phyloP scores from a whole-genome alignment of 2,329 filamentous ascomycete genomes.

The Trichoderma breve region DNA sequence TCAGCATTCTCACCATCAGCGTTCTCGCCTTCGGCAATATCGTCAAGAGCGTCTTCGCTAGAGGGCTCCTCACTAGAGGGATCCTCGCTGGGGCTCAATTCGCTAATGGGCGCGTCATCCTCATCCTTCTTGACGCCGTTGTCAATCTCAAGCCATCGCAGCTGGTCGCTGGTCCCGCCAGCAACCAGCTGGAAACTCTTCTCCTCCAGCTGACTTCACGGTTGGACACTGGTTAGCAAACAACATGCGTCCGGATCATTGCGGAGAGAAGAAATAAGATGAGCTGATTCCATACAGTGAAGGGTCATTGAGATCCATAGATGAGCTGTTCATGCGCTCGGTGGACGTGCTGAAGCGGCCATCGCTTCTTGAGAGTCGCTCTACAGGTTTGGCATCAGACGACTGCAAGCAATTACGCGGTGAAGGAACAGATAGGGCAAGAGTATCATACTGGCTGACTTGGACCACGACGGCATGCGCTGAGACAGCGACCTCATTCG shows the following conservation, averaged over 20 bases:
- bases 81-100: neutral
- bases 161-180: conserved; percentile 16
- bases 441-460: conserved; percentile 11
- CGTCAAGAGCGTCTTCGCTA: neutral
- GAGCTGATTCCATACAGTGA: conserved; percentile 1
- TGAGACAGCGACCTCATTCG: conserved; percentile 15
- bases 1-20: neutral
- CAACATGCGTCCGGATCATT: neutral
- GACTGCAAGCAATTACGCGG: conserved; percentile 3
- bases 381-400: conserved; percentile 9
- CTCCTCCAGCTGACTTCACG: neutral
- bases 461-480: conserved; percentile 15
- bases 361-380: conserved; percentile 14
- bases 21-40: neutral
- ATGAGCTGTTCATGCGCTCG: conserved; percentile 8
- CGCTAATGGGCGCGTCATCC: neutral
- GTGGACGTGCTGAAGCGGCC: conserved; percentile 11
- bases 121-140: neutral
- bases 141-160: conserved; percentile 18
- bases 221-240: neutral
- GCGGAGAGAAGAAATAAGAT: neutral
- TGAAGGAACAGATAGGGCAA: neutral
- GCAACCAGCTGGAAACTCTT: conserved; percentile 12
- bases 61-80: neutral
- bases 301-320: conserved; percentile 4